Base-by-base conservation (phyloP, 768 basidiomycete species). In the Lactarius sanguifluus region DNA sequence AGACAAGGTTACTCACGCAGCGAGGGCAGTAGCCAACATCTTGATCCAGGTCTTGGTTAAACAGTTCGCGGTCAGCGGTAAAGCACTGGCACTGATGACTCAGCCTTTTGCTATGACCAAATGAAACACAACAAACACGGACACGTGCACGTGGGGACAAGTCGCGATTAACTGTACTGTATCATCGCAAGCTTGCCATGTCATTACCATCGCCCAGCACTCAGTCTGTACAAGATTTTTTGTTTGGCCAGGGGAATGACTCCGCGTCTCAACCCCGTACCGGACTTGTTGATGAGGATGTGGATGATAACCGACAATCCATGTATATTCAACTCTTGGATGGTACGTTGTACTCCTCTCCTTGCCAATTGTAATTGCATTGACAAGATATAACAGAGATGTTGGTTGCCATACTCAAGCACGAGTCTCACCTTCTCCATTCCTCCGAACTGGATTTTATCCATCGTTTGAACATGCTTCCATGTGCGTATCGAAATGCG, bases 1-100 rank as follows among this genome's bases (percentile, higher is more conserved):
- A 43, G 47, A 52, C 16, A 36, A 41, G 41, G 59, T 20, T 52
- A 85, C 90, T 75, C 75, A 92, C 92, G 86, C 84, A 75, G 92
- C 89, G 62, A 94, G 83, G 70, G 90, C 89, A 74, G 86, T 81
- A 25, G 68, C 70, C 40, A 70, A 16, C 85, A 86, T 86, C 61
- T 67, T 70, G 69, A 23, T 25, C 34, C 5, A 20, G 16, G 32
- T 34, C n/a, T 32, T 25, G 36, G 34, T n/a, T 34, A 13, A 57
- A 36, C 56, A 18, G 47, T 50, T 34, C 32, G 9, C 45, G 8
- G 38, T 40, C 47, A n/a, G n/a, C n/a, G 15, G 50, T 52, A 12
- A 47, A 50, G 47, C 50, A 15, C 25, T 25, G 5, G 5, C 12
- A 13, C 50, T 52, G 50, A 13, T 52, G 50, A 52, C 50, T 25